Conservation (phyloP, 2,329 filamentous ascomycete genomes). For the Ophiostoma sp. region DNA sequence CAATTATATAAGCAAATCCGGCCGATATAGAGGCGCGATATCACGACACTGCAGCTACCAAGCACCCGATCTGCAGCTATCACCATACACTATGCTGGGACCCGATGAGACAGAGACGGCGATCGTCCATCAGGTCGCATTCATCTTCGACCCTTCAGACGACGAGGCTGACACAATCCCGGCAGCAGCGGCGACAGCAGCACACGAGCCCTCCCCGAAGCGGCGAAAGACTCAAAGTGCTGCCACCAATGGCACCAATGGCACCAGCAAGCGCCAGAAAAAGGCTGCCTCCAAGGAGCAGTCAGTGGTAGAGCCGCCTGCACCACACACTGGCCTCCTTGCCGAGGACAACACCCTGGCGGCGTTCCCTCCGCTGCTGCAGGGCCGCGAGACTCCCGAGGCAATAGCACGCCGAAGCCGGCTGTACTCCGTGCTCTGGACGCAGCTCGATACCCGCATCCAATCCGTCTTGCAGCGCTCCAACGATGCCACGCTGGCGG, state of each 20-base stretch:
- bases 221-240: neutral
- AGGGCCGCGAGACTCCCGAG: slow-evolving; percentile 48
- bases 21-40: neutral
- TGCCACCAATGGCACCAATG: neutral
- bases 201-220: neutral
- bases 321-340: slow-evolving; percentile 4
- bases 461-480: slow-evolving; percentile 56
- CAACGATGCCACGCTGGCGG: slow-evolving; percentile 55
- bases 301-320: neutral
- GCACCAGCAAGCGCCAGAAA: neutral
- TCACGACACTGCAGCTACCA: neutral
- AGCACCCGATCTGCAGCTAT: neutral
- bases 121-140: slow-evolving; percentile 47
- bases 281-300: slow-evolving; percentile 1
- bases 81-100: slow-evolving; percentile 9
- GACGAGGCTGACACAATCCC: slow-evolving; percentile 31
- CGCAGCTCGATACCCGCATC: slow-evolving; percentile 57
- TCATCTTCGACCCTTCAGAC: slow-evolving; percentile 54
- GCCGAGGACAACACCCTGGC: slow-evolving; percentile 25
- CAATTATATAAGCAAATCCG: neutral
- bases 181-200: neutral
- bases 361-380: slow-evolving; percentile 50
- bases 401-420: slow-evolving; percentile 51
- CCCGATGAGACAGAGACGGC: slow-evolving; percentile 19
- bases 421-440: slow-evolving; percentile 61